Evolutionary conservation across 169 alveolate species (phyloP).

Genomic region (Theileria orientalis): DNA sequence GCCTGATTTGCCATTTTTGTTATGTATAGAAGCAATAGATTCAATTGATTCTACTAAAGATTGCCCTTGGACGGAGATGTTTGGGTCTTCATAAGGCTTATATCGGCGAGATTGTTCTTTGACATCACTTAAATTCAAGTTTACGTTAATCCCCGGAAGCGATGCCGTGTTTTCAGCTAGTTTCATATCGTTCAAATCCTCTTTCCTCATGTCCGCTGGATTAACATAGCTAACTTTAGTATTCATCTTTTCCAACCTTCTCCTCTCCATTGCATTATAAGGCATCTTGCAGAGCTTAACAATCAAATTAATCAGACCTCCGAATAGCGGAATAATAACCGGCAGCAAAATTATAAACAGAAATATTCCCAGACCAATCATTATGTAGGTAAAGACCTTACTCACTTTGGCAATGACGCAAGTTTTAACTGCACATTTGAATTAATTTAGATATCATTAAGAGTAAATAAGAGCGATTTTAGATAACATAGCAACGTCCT

Average conservation of each 20-base stretch:
- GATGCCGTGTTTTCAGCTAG: no score
- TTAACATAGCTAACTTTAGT: no score
- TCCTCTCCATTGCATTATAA: neutral
- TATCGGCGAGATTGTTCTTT: no score
- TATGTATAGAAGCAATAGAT: no score
- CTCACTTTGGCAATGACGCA: slow-evolving; percentile 36
- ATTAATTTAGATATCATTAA: neutral
- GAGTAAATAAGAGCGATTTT: neutral
- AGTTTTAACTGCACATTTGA: slow-evolving; percentile 12
- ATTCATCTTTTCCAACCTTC: neutral
- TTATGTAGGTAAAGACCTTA: slow-evolving; percentile 38
- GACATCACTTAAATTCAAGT: no score
- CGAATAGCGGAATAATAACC: slow-evolving; percentile 35
- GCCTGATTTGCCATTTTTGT: no score
- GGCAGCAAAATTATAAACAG: slow-evolving; percentile 49
- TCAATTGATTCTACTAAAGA: no score
- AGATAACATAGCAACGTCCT: neutral
- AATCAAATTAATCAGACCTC: neutral
- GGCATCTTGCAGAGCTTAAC: neutral
- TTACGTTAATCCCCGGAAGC: no score
- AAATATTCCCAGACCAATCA: slow-evolving; percentile 35
- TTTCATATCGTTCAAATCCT: no score
- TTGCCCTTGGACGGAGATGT: no score
- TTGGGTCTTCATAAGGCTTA: no score
- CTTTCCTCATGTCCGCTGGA: no score